Conservation (phyloP, 768 basidiomycete species). For the Cystobasidium ongulense region DNA sequence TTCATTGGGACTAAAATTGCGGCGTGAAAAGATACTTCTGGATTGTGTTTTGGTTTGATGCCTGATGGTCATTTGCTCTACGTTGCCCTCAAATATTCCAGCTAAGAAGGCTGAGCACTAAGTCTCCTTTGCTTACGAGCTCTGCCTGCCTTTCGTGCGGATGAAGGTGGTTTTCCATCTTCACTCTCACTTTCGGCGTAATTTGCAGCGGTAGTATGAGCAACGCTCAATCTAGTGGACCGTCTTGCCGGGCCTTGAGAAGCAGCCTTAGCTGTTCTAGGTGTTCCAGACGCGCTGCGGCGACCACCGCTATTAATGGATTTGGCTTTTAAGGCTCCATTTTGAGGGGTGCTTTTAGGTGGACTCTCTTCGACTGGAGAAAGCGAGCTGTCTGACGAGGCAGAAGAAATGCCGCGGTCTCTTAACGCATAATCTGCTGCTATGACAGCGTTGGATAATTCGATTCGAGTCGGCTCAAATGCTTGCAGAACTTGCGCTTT, state of each 20-base stretch:
- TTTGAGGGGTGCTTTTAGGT: background rate
- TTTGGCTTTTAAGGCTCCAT: background rate
- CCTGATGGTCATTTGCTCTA: too few relatives aligned
- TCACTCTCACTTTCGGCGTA: conserved; percentile 15
- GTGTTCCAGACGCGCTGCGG: background rate
- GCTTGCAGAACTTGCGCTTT: background rate
- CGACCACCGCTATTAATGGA: background rate
- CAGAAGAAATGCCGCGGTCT: background rate
- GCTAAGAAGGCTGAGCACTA: background rate
- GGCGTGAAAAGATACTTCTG: too few relatives aligned
- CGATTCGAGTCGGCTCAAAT: background rate
- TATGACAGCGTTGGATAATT: background rate
- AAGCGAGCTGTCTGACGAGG: background rate
- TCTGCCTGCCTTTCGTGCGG: background rate
- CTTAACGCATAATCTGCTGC: background rate
- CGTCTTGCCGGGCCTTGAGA: background rate
- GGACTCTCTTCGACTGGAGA: background rate
- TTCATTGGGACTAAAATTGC: too few relatives aligned
- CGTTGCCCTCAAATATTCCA: background rate
- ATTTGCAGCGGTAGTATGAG: background rate
- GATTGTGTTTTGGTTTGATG: too few relatives aligned
- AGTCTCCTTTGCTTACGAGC: conserved; percentile 1
- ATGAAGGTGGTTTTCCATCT: background rate
- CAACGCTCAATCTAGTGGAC: background rate
- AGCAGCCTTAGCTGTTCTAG: background rate